Evolutionary conservation across 805 yeast genomes (phyloP), one percentile per base, ranked within the genome.

Genomic region (Ogataea saltuana): DNA sequence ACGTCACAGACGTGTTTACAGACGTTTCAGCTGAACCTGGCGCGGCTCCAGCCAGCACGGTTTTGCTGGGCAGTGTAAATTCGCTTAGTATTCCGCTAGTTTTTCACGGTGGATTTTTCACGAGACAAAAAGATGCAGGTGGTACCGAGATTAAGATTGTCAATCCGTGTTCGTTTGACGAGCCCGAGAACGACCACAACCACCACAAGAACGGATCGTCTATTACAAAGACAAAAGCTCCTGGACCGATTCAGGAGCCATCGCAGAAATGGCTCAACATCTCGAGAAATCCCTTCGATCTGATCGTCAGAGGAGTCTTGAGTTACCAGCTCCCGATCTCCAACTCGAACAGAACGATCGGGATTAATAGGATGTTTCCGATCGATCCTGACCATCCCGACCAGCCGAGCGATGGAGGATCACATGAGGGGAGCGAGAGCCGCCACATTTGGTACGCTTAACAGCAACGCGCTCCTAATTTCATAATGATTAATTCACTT

Each of bases 281-380:
- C 10, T 80, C 84, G 9, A 76, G 79, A 47, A 78, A 86, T 58
- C 96, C 96, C 10, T 91, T 90, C 61, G 96, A 88, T 47, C 68
- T 91, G 51, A 85, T 88, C 16, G 72, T 91, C 3, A 71, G 95
- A 38, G 98, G 98, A 1, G 80, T 83, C 17, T 72, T 91, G 59
- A 80, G 78, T 56, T 91, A 91, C 63, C 78, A 76, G 38, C 69
- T 89, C 41, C 93, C 96, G 1, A 70, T 90, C 49, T 69, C 74
- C 23, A 64, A 65, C 26, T 69, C 73, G 7, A 71, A 70, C 36
- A 75, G 77, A 55, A 75, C 85, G 0, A 74, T 83, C 3, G 78
- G 81, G 2, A 80, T 86, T 8, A 81, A 81, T 46, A 79, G 79
- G 53, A 69, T 75, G 6, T 72, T 76, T 3, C 65, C 67, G 26